Percentiles rank a stretch among this genome's conserved stretches.
phyloP scores from a whole-genome alignment of 1,139 yeast species.

The Saccharomyces hybrid region DNA sequence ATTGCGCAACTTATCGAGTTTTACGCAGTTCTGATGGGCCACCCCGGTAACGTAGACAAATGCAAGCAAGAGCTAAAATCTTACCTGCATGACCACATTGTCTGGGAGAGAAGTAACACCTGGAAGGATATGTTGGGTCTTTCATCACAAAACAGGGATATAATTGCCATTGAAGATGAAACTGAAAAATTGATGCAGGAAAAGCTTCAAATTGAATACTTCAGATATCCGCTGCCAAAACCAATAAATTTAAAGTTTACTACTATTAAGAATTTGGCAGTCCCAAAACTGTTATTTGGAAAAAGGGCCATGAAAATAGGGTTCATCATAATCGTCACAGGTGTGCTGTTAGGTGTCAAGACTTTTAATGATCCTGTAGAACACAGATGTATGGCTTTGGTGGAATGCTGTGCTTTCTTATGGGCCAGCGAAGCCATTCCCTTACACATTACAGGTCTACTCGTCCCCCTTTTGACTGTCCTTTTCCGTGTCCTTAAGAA shows the following conservation, averaged over 20 bases:
- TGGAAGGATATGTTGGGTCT: constrained; percentile 68
- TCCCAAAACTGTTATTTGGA: constrained; percentile 37
- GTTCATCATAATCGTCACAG: constrained; percentile 41
- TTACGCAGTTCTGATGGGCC: constrained; percentile 37
- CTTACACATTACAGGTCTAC: constrained; percentile 56
- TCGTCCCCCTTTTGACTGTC: constrained; percentile 53
- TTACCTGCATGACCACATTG: constrained; percentile 62
- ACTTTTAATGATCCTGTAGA: constrained; percentile 56
- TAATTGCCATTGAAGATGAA: constrained; percentile 13
- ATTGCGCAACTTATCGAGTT: constrained; percentile 43
- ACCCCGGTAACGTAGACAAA: constrained; percentile 10
- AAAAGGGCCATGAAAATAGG: constrained; percentile 39
- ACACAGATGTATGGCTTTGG: constrained; percentile 58
- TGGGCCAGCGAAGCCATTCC: constrained; percentile 79
- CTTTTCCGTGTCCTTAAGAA: constrained; percentile 51
- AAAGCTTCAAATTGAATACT: constrained; percentile 25
- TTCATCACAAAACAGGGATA: constrained; percentile 39
- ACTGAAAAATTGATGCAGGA: constrained; percentile 12
- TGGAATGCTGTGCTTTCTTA: constrained; percentile 59
- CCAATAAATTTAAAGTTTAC: constrained; percentile 37
- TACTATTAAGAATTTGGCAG: constrained; percentile 26
- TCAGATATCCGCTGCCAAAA: constrained; percentile 26
- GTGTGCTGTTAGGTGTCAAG: constrained; percentile 44
- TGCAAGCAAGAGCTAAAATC: constrained; percentile 42
- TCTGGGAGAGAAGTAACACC: constrained; percentile 67